These are phyloP conservation scores for Anthostomella pinea DNA, from an alignment of 2,329 filamentous ascomycete species.

Conservation along the genomic window DNA sequence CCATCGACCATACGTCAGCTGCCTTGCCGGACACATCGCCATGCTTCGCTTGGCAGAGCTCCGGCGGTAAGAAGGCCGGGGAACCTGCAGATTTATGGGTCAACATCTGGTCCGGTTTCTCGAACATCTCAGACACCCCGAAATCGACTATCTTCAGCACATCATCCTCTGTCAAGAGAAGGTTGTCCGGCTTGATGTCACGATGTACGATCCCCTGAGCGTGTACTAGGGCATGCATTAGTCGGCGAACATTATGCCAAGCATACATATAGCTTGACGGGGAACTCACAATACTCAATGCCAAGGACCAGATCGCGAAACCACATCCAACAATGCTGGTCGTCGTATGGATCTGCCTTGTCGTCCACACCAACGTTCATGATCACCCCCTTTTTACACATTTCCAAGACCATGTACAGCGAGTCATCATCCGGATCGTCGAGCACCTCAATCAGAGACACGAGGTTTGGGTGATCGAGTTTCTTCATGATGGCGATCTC, in stretches of 20 bases:
- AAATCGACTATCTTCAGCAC: slow-evolving; percentile 98
- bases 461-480: slow-evolving; percentile 90
- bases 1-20: slow-evolving; percentile 98
- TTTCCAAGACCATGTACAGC: slow-evolving; percentile 97
- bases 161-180: slow-evolving; percentile 83
- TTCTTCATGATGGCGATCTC: slow-evolving; percentile 99
- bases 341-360: slow-evolving; percentile 74
- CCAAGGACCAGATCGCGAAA: slow-evolving; percentile 93
- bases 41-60: slow-evolving; percentile 83
- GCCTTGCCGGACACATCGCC: slow-evolving; percentile 85
- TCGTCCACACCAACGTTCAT: slow-evolving; percentile 95
- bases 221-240: slow-evolving; percentile 61
- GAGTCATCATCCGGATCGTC: slow-evolving; percentile 96
- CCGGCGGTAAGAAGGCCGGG: slow-evolving; percentile 89
- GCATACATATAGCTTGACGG: no score
- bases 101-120: slow-evolving; percentile 79
- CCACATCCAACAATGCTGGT: slow-evolving; percentile 82
- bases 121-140: slow-evolving; percentile 98
- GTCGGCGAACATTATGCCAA: slow-evolving; percentile 1
- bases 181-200: slow-evolving; percentile 97
- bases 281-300: slow-evolving; percentile 78
- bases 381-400: slow-evolving; percentile 96
- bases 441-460: slow-evolving; percentile 87
- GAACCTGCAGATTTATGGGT: slow-evolving; percentile 92
- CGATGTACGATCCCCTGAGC: slow-evolving; percentile 92